Base-by-base conservation (phyloP, 352 stramenopile genomes). In the Phytophthora boehmeriae region DNA sequence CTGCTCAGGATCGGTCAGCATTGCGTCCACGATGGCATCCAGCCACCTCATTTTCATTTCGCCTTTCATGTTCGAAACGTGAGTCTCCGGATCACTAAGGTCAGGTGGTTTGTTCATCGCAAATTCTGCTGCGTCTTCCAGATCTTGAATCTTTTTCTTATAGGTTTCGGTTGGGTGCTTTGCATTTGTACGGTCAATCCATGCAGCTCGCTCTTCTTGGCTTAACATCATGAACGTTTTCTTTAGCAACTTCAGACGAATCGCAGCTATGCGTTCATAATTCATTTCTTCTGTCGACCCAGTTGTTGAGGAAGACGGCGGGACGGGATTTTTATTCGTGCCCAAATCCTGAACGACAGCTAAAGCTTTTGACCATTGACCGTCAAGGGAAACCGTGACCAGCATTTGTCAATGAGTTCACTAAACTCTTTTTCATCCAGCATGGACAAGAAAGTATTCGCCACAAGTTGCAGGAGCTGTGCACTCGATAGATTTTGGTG, bases 41-140 rank as follows among this genome's bases (percentile, higher is more conserved):
- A 90, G 52, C 83, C 83, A 90, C 5, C 63, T 59, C 47, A 92
- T 77, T 39, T 90, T 92, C 42, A 76, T 20, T n/a, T 89, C 72
- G 6, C 80, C 49, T 17, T 63, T 68, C 78, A 90, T 85, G 27
- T 54, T 38, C 1, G 61, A 3, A 1, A 90, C 30, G 11, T 76
- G 57, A 0, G 39, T 9, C 2, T 68, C 59, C 0, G 78, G 75
- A 17, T 87, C 78, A 27, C 64, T 79, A 1, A 68, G 19, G 38
- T 59, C 41, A 28, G 62, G 66, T 5, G 54, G 30, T 13, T 28
- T 59, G 38, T 57, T 73, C 41, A 51, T 49, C 5, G 51, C 54
- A 28, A 50, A 42, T 22, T 38, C 46, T 20, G 10, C 30, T 9
- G 44, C 38, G 25, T 52, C 56, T 57, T 66, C 67, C 27, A 75